These are phyloP conservation scores for Phytophthora melonis DNA, from an alignment of 352 stramenopile species.

Conservation along the genomic window DNA sequence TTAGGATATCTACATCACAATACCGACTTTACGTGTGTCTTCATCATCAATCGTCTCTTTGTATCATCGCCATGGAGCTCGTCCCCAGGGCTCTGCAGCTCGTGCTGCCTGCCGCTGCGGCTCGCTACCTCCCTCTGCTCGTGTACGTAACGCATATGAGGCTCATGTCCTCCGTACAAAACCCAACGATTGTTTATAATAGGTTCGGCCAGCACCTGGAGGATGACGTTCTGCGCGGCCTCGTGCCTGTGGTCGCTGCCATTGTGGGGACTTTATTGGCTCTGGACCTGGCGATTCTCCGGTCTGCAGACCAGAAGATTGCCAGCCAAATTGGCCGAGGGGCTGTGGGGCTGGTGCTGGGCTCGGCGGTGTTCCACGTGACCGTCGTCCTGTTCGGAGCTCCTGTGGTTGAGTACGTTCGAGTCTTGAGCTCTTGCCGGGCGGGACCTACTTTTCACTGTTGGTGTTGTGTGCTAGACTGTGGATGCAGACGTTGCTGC, in stretches of 20 bases:
- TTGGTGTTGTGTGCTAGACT: conserved; percentile 47
- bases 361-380: conserved; percentile 61
- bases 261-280: conserved; percentile 43
- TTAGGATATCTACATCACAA: background rate
- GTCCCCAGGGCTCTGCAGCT: conserved; percentile 35
- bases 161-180: background rate
- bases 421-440: background rate
- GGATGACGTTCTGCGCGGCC: conserved; percentile 51
- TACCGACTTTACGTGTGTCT: conserved; percentile 10
- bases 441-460: background rate
- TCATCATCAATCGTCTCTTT: conserved; percentile 17
- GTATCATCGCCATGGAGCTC: conserved; percentile 34
- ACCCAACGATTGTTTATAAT: background rate
- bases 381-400: conserved; percentile 81
- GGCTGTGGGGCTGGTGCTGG: conserved; percentile 44
- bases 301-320: conserved; percentile 16
- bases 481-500: conserved; percentile 64
- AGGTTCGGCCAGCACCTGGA: conserved; percentile 54
- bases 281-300: conserved; percentile 42
- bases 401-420: conserved; percentile 63
- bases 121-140: conserved; percentile 33
- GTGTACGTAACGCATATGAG: conserved; percentile 10
- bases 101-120: conserved; percentile 24
- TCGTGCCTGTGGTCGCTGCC: conserved; percentile 49
- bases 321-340: conserved; percentile 26